Conservation (phyloP, 805 yeast genomes). For the Citeromyces matritensis region DNA sequence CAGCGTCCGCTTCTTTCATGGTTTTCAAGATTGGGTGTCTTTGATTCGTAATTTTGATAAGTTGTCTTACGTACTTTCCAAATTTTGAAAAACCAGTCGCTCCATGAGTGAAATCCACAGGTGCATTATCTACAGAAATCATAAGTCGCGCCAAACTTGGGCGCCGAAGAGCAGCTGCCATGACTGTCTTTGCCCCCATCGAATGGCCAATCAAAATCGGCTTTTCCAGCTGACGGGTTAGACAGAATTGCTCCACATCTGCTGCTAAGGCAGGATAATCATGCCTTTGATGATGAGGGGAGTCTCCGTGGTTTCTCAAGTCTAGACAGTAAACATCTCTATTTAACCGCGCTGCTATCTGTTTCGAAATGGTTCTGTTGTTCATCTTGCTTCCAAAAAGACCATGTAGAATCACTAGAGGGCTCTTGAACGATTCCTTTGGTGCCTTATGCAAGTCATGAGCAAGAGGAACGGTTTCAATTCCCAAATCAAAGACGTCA, state of each 20-base stretch:
- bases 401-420: conserved; percentile 77
- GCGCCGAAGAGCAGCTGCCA: conserved; percentile 65
- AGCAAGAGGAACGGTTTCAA: conserved; percentile 5
- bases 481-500: conserved; percentile 1
- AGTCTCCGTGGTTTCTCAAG: conserved; percentile 83
- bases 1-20: conserved; percentile 53
- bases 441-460: neutral
- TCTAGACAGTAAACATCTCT: conserved; percentile 61
- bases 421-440: conserved; percentile 16
- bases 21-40: conserved; percentile 22
- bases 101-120: conserved; percentile 46
- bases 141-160: conserved; percentile 48
- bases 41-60: conserved; percentile 40
- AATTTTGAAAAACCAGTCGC: conserved; percentile 33
- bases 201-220: conserved; percentile 71
- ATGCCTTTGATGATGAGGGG: conserved; percentile 61
- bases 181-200: conserved; percentile 90
- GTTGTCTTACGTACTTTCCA: conserved; percentile 47
- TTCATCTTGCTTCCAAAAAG: conserved; percentile 76
- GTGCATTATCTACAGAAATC: conserved; percentile 83
- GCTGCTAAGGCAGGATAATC: conserved; percentile 74
- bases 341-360: conserved; percentile 26
- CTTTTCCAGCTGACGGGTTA: conserved; percentile 22
- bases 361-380: conserved; percentile 62
- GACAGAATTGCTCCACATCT: conserved; percentile 67